These are phyloP conservation scores for Schizochytrium sp. DNA, from an alignment of 108 stramenopile genomes.

Conservation along the genomic window DNA sequence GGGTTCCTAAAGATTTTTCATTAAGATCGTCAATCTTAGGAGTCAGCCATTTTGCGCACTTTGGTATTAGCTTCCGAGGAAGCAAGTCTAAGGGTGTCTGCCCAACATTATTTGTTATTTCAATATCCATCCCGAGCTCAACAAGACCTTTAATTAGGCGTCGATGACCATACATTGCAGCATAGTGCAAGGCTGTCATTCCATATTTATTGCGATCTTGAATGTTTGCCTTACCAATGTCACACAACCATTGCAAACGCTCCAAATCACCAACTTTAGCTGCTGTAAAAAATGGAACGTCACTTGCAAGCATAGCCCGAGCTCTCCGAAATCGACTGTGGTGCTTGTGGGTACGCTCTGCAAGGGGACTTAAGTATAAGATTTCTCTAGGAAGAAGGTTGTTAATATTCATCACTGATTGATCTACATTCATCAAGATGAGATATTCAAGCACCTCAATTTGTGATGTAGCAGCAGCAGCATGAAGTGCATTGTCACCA, in stretches of 20 bases:
- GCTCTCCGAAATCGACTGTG: not conserved
- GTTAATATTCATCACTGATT: not conserved
- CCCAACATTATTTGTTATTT: not conserved
- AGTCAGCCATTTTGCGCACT: no score
- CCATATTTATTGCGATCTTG: conserved; percentile 28
- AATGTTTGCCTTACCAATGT: not conserved
- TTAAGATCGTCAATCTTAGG: no score
- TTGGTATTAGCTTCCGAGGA: not conserved
- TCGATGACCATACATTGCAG: not conserved
- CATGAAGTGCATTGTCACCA: not conserved
- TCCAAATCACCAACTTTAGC: not conserved
- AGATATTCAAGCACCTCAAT: not conserved
- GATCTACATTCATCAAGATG: conserved; percentile 8
- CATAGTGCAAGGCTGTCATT: conserved; percentile 33
- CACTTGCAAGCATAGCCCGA: not conserved
- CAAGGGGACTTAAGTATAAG: not conserved
- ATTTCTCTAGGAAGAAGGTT: not conserved
- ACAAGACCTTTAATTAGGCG: not conserved
- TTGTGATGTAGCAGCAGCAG: not conserved
- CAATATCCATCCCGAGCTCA: not conserved
- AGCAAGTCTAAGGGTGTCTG: conserved; percentile 20
- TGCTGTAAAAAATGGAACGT: not conserved
- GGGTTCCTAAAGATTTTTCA: no score
- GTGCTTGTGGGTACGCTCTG: not conserved
- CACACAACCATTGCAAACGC: conserved; percentile 10